Base-by-base conservation (phyloP, 2,329 filamentous ascomycete genomes). In the Magnaporthiopsis incrustans region DNA sequence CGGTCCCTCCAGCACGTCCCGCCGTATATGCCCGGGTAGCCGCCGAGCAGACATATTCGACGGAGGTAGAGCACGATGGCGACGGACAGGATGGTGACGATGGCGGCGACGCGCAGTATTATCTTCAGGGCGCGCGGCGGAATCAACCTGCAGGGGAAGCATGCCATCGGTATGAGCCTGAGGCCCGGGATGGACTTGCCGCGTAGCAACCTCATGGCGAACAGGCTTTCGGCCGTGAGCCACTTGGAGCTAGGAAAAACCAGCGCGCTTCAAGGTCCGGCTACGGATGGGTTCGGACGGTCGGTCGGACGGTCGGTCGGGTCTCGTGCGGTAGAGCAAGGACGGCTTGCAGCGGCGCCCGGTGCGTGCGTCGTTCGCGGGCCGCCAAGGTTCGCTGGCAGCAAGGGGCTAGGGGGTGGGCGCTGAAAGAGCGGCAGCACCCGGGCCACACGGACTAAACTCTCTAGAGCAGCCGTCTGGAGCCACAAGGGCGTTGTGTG, bases 1-100 rank as follows among this genome's bases (percentile, higher is more conserved):
- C 56, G 61, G 7, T 57, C 57, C 32, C 38, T 63, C 30, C 57
- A 63, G 61, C 61, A 63, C 15, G 61, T 58, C 11, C 61, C 61
- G 25, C 61, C 61, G 25, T 63, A 63, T 22, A 63, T 33, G 25
- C 61, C 61, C 57, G 61, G 61, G 25, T 63, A 63, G 22, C 61
- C 61, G 22, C 61, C 61, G 10, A 63, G 61, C 10, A 63, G 61
- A 10, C 61, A 63, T 32, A 35, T 27, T n/a, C 57, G 57, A 18
- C 61, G 61, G 4, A 63, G 61, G 33, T 58, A 63, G 56, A 63
- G 61, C 30, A 63, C 15, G 32, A 58, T 27, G 53, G 18, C 38
- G 25, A 30, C 56, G n/a, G 53, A 11, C 6, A 63, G 14, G 33
- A 63, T 12, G 27, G 32, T 56, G n/a, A 59, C 4, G 61, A 59